phyloP scores from a whole-genome alignment of 805 yeast species.

The Candida manassasensis region DNA sequence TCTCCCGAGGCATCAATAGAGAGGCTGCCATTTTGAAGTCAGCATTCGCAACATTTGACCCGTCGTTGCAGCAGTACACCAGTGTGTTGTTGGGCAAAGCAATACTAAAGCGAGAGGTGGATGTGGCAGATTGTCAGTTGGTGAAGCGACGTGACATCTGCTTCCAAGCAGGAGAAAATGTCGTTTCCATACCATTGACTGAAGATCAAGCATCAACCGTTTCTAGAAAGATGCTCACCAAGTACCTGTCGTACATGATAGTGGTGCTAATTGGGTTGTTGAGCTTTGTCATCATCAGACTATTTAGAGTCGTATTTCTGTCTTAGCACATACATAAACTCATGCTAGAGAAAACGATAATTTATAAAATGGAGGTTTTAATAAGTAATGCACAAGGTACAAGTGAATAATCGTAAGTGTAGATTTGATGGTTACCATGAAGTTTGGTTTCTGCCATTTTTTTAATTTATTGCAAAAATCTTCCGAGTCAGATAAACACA shows the following conservation, averaged over 20 bases:
- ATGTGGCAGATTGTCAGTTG: conserved; percentile 25
- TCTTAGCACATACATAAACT: no score
- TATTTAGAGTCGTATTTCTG: conserved; percentile 17
- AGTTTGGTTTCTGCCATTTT: no score
- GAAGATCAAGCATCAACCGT: conserved; percentile 25
- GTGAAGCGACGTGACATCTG: conserved; percentile 36
- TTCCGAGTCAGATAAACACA: no score
- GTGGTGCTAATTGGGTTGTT: conserved; percentile 21
- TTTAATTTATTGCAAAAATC: no score
- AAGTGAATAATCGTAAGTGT: no score
- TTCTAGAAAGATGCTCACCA: conserved; percentile 18
- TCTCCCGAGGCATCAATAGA: conserved; percentile 33
- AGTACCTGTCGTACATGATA: conserved; percentile 20
- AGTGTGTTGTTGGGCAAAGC: conserved; percentile 36
- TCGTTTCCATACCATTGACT: conserved; percentile 37
- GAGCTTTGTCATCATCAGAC: conserved; percentile 24
- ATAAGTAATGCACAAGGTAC: no score
- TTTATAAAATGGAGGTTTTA: no score
- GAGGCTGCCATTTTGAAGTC: conserved; percentile 27
- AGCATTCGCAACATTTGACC: conserved; percentile 29
- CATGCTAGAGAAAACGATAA: no score
- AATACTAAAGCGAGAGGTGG: conserved; percentile 31
- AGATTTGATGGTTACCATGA: no score
- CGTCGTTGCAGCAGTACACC: conserved; percentile 33
- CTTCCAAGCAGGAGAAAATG: conserved; percentile 38